These are phyloP conservation scores for Boletales sp. DNA, from an alignment of 768 basidiomycete genomes.

Conservation along the genomic window DNA sequence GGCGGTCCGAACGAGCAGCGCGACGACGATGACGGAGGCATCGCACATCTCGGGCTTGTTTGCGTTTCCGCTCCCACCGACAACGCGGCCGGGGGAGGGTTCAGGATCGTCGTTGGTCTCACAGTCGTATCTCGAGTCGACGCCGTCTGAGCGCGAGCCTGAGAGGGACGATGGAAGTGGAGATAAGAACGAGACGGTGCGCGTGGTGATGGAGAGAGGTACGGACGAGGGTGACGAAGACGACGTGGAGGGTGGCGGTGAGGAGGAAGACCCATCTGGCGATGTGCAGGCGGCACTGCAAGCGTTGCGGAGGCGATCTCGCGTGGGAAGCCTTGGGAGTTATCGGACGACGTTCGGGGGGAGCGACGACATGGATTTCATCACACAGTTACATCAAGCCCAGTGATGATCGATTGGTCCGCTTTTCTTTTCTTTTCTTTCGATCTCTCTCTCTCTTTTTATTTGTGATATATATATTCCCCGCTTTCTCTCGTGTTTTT, in stretches of 20 bases:
- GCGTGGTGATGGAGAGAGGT: not conserved
- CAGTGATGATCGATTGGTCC: slow-evolving; percentile 2
- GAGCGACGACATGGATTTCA: slow-evolving; percentile 21
- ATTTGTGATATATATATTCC: not conserved
- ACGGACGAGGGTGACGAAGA: not conserved
- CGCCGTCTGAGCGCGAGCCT: slow-evolving; percentile 1
- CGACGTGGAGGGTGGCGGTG: not conserved
- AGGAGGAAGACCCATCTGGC: not conserved
- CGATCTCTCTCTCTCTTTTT: slow-evolving; percentile 7
- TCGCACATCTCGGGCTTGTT: slow-evolving; percentile 71
- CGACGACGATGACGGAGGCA: slow-evolving; percentile 53
- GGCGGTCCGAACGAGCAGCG: slow-evolving; percentile 49
- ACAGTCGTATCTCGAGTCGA: slow-evolving; percentile 40
- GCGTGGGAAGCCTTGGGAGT: slow-evolving; percentile 9
- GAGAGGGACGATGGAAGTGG: not conserved
- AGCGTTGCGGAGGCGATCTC: slow-evolving; percentile 4
- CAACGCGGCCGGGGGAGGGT: slow-evolving; percentile 17
- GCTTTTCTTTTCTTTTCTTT: not conserved
- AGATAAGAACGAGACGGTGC: not conserved
- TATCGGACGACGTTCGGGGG: slow-evolving; percentile 26
- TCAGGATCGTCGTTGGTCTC: slow-evolving; percentile 40
- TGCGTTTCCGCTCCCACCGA: slow-evolving; percentile 67
- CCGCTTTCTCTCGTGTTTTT: not conserved
- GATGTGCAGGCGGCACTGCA: slow-evolving; percentile 16
- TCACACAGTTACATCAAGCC: slow-evolving; percentile 11